Evolutionary conservation across 1,284 basidiomycete species (phyloP), one percentile per base, ranked within the genome.

Genomic region (Mycosarcoma mackinlayi): DNA sequence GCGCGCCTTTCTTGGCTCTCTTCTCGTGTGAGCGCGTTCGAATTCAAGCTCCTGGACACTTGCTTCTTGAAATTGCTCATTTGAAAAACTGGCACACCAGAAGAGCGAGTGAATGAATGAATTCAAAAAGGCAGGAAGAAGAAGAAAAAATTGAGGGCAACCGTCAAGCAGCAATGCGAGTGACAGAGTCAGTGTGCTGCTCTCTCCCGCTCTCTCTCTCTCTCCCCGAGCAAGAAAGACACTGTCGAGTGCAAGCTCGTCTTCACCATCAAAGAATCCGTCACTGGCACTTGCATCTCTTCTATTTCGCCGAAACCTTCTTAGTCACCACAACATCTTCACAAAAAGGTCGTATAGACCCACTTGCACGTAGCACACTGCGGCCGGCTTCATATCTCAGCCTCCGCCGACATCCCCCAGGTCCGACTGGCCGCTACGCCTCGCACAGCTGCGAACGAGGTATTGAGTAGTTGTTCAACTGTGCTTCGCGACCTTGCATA

Each of bases 331-430:
- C 23, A 13, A 16, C 30, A 1, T 31, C 37, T 31, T 27, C 25
- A 49, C 25, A 66, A 67, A 67, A 61, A 57, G 64, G 64, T 67
- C 64, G 64, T 67, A 49, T 37, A 67, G 58, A 69, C 54, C 57
- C 53, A 28, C 28, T 30, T 39, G 14, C 41, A 47, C 27, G 41
- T 35, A 24, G 4, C 11, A 25, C 19, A 37, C 21, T 42, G 37
- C 44, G 56, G 62, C 62, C 42, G 52, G 57, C 52, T 34, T 19
- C 1, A 9, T 18, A 45, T 21, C n/a, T 11, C 28, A 49, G 57
- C 63, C 63, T 56, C 52, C 52, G 63, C 57, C 63, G 48, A 45
- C 42, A 40, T 38, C 11, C 6, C 33, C 25, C 6, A n/a, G n/a
- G n/a, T n/a, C 27, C 41, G 25, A 6, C 11, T 41, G 33, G 10